These are phyloP conservation scores for Candida sanyiensis DNA, from an alignment of 805 yeast genomes.

Conservation along the genomic window DNA sequence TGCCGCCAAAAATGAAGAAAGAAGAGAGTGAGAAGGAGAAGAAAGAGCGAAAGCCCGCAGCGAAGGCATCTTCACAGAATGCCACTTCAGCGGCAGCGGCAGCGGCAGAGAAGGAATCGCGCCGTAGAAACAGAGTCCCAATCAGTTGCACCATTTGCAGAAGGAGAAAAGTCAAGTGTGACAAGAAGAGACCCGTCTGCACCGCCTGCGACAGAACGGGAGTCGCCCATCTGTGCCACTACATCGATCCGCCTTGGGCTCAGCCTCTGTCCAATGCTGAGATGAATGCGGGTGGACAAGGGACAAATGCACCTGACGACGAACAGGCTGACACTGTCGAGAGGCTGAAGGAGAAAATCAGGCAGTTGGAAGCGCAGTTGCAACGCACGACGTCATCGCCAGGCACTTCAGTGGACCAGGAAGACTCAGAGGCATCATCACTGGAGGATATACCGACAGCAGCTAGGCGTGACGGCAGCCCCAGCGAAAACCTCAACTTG, in stretches of 20 bases:
- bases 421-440: background rate
- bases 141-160: constrained; percentile 44
- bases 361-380: constrained; percentile 34
- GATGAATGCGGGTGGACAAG: constrained; percentile 33
- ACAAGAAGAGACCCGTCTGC: constrained; percentile 49
- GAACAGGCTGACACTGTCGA: constrained; percentile 37
- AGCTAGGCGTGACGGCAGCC: too few species aligned
- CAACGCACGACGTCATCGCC: constrained; percentile 6
- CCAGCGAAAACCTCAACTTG: constrained; percentile 28
- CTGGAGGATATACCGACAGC: too few species aligned
- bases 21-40: constrained; percentile 7
- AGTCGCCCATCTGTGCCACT: constrained; percentile 51
- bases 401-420: constrained; percentile 7
- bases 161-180: constrained; percentile 45
- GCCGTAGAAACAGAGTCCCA: constrained; percentile 40
- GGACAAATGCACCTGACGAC: constrained; percentile 13
- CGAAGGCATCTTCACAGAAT: too few species aligned
- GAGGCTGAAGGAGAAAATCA: constrained; percentile 52
- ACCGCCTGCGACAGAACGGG: constrained; percentile 52
- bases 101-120: constrained; percentile 1
- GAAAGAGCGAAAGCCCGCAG: too few species aligned
- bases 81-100: constrained; percentile 1
- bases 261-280: constrained; percentile 40
- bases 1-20: constrained; percentile 10
- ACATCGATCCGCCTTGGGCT: constrained; percentile 58